phyloP scores from a whole-genome alignment of 345 rosid genomes.

The Heritiera littoralis region DNA sequence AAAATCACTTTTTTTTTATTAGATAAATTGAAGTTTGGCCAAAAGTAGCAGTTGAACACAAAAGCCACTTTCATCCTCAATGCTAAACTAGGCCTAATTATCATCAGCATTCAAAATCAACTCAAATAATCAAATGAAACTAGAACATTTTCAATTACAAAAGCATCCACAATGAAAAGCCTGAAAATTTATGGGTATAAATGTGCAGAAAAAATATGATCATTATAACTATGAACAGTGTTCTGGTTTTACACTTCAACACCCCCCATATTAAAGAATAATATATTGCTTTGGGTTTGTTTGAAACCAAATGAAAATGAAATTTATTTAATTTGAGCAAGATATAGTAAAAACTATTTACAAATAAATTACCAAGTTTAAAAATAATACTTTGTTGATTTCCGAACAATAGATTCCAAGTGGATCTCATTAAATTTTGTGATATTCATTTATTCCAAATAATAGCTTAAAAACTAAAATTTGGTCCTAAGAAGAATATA shows the following conservation, averaged over 20 bases:
- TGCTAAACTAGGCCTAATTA: not conserved
- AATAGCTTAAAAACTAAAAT: not conserved
- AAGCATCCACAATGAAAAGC: not conserved
- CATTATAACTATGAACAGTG: not conserved
- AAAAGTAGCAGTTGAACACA: too few relatives aligned
- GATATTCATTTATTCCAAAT: not conserved
- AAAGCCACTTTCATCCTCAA: too few relatives aligned
- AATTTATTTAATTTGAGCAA: not conserved
- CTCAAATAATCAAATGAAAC: not conserved
- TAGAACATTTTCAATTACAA: conserved; percentile 12
- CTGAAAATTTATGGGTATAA: not conserved
- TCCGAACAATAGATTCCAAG: not conserved
- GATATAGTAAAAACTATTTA: not conserved
- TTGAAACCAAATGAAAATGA: not conserved
- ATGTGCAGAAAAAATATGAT: not conserved
- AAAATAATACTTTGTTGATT: not conserved
- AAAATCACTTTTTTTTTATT: too few relatives aligned
- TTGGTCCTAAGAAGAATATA: not conserved
- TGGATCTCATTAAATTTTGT: not conserved
- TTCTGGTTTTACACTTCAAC: not conserved
- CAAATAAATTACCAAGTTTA: not conserved
- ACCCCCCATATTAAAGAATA: not conserved
- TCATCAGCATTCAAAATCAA: not conserved
- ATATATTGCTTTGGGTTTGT: not conserved
- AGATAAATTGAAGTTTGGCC: too few relatives aligned